Percentiles rank a stretch among this genome's conserved stretches.
phyloP scores from a whole-genome alignment of 2,329 filamentous ascomycete species.

The Microsporum ferrugineum region DNA sequence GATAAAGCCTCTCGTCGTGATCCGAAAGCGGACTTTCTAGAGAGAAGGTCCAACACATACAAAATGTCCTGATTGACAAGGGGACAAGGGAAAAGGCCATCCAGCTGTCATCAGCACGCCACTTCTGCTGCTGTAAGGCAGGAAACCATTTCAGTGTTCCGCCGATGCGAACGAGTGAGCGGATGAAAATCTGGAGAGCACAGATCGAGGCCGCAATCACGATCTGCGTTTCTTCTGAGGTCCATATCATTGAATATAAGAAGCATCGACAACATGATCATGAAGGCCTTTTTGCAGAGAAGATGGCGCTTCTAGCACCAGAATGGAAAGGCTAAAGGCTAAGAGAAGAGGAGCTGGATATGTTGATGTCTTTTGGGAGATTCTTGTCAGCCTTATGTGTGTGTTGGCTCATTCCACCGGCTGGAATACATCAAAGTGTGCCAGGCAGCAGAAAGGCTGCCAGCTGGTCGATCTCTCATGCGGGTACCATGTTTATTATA shows the following conservation, averaged over 20 bases:
- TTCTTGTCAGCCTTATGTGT: background rate
- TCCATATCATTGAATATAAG: conserved; percentile 14
- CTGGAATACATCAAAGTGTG: background rate
- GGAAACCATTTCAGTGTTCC: conserved; percentile 9
- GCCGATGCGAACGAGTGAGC: conserved; percentile 11
- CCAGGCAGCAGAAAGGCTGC: background rate
- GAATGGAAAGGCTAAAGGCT: background rate
- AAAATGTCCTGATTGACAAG: conserved; percentile 6
- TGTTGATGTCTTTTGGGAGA: background rate
- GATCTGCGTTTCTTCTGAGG: conserved; percentile 13
- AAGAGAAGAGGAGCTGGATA: background rate
- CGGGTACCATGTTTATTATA: too few species aligned
- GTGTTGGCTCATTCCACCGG: background rate
- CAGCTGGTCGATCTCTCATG: background rate
- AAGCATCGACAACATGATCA: background rate
- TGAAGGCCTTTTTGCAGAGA: background rate
- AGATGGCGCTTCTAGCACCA: background rate
- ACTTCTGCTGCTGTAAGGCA: conserved; percentile 11
- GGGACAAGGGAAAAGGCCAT: conserved; percentile 14
- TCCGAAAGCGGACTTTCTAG: background rate
- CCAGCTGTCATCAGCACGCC: conserved; percentile 15
- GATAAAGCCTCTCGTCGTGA: conserved; percentile 4
- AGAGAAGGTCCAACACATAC: conserved; percentile 12
- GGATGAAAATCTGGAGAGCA: conserved; percentile 11
- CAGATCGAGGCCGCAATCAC: conserved; percentile 11